Conservation (phyloP, 2,329 filamentous ascomycete genomes). For the Ramularia endophylla region DNA sequence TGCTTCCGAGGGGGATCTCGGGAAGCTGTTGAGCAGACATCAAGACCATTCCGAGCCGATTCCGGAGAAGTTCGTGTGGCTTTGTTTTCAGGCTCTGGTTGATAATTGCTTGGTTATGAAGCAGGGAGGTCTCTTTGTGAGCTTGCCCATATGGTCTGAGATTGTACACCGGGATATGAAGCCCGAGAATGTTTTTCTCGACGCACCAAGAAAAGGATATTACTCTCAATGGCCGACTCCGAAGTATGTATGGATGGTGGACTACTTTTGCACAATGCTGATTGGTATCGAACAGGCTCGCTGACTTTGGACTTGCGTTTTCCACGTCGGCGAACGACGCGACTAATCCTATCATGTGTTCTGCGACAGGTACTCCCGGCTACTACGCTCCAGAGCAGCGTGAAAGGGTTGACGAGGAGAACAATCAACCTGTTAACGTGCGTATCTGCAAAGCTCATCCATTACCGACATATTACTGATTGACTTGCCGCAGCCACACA, state of each 20-base stretch:
- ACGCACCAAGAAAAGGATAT: not conserved
- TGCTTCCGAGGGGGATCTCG: too few relatives aligned
- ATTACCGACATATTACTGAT: too few relatives aligned
- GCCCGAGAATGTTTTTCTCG: slow-evolving; percentile 89
- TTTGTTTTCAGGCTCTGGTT: slow-evolving; percentile 10
- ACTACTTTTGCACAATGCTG: too few relatives aligned
- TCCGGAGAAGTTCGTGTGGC: slow-evolving; percentile 16
- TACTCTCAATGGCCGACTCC: slow-evolving; percentile 6
- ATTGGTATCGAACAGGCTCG: not conserved
- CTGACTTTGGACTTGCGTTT: slow-evolving; percentile 9
- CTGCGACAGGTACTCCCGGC: too few relatives aligned
- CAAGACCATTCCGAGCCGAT: slow-evolving; percentile 1
- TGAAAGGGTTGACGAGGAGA: too few relatives aligned
- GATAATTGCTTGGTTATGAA: slow-evolving; percentile 14
- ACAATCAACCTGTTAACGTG: too few relatives aligned
- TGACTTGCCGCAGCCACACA: not conserved
- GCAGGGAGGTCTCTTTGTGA: slow-evolving; percentile 2
- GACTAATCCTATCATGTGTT: too few relatives aligned
- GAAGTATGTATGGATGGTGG: too few relatives aligned
- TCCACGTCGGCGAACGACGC: too few relatives aligned
- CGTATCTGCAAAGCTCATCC: too few relatives aligned
- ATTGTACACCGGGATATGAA: slow-evolving; percentile 79
- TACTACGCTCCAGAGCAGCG: too few relatives aligned
- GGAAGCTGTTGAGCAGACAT: too few relatives aligned
- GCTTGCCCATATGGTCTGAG: not conserved